These are phyloP conservation scores for Gossypium schwendimanii DNA, from an alignment of 441 rosid species.

Conservation along the genomic window DNA sequence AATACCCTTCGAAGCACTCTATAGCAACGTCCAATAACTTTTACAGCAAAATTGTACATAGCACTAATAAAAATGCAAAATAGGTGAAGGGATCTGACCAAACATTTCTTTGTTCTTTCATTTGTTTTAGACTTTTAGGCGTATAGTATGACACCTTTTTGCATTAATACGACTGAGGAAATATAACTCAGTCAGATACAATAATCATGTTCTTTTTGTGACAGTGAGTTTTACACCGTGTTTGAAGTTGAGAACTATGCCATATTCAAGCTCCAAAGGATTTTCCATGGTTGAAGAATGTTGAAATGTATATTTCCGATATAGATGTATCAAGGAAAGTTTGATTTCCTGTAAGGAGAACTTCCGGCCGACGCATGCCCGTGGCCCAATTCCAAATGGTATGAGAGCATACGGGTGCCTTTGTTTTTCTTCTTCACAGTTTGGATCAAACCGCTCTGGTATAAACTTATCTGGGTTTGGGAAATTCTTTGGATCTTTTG, in stretches of 20 bases:
- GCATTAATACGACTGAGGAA: not conserved
- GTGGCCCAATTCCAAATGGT: slow-evolving; percentile 94
- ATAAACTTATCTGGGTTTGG: slow-evolving; percentile 76
- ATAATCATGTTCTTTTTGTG: slow-evolving; percentile 36
- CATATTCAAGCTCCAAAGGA: slow-evolving; percentile 66
- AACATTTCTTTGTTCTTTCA: too few relatives aligned
- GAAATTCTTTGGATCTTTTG: slow-evolving; percentile 84
- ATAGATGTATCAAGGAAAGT: slow-evolving; percentile 61
- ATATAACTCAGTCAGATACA: not conserved
- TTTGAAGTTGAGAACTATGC: slow-evolving; percentile 80
- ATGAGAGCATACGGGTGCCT: slow-evolving; percentile 79
- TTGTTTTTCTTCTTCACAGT: slow-evolving; percentile 66
- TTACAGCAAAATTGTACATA: not conserved
- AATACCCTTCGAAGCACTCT: not conserved
- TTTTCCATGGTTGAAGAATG: slow-evolving; percentile 79
- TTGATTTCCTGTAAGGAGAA: slow-evolving; percentile 71
- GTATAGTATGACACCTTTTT: too few relatives aligned
- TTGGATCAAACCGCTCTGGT: slow-evolving; percentile 78
- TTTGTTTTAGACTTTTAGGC: too few relatives aligned
- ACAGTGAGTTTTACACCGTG: slow-evolving; percentile 70
- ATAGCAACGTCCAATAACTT: not conserved
- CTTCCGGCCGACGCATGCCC: slow-evolving; percentile 82
- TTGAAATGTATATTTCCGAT: slow-evolving; percentile 52
- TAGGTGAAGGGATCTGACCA: too few relatives aligned
- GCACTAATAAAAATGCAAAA: not conserved